phyloP scores from a whole-genome alignment of 257 asterid genomes.

The Gentiana straminea region DNA sequence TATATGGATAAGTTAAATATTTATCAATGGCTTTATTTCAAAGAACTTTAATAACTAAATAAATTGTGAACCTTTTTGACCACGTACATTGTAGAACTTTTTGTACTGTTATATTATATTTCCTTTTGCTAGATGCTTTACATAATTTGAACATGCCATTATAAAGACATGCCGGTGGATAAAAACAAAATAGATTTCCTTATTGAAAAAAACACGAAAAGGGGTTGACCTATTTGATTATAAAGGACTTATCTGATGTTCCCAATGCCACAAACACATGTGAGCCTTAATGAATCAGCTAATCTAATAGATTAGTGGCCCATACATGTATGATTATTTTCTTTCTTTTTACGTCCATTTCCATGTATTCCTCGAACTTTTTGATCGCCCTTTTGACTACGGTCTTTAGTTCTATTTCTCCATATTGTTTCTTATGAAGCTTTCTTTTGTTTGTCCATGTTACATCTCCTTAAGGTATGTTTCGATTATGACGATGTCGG shows the following conservation, averaged over 20 bases:
- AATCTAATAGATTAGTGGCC: conserved; percentile 15
- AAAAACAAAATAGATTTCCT: conserved; percentile 42
- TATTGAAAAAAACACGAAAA: conserved; percentile 34
- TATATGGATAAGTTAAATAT: too few relatives aligned
- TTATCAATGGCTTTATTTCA: too few relatives aligned
- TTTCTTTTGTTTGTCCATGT: too few relatives aligned
- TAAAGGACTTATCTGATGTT: conserved; percentile 42
- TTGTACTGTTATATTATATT: background rate
- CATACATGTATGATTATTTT: conserved; percentile 16
- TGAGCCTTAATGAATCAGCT: conserved; percentile 38
- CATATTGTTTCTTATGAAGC: too few relatives aligned
- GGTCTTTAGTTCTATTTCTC: conserved; percentile 28
- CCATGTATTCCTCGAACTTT: conserved; percentile 20
- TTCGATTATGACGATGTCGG: too few relatives aligned
- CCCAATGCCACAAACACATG: conserved; percentile 74
- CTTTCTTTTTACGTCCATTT: background rate
- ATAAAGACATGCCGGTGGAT: conserved; percentile 29
- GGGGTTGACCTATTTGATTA: conserved; percentile 33
- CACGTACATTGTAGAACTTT: too few relatives aligned
- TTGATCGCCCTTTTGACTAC: conserved; percentile 59
- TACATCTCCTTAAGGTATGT: too few relatives aligned
- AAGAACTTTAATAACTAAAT: too few relatives aligned
- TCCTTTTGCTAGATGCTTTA: background rate
- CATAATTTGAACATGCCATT: conserved; percentile 7
- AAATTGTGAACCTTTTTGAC: too few relatives aligned